Percentiles rank a stretch among this genome's conserved stretches.
These are phyloP conservation scores for Hyphodiscus hymeniophilus DNA, from an alignment of 495 filamentous ascomycete species.

Conservation along the genomic window DNA sequence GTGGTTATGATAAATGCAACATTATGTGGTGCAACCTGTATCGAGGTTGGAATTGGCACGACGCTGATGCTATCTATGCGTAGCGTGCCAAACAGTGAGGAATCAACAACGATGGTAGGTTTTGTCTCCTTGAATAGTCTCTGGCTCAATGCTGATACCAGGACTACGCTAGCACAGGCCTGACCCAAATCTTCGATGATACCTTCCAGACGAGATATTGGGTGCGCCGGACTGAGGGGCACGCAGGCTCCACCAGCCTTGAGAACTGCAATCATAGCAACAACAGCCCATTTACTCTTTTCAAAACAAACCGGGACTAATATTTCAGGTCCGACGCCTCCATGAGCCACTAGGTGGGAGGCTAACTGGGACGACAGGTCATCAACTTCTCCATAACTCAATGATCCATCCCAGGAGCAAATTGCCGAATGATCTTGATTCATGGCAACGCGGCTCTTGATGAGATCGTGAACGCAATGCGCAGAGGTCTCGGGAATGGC, in stretches of 20 bases:
- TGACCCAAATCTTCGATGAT: not conserved
- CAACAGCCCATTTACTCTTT: conserved; percentile 34
- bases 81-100: not conserved
- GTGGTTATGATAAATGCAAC: conserved; percentile 34
- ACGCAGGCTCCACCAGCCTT: conserved; percentile 39
- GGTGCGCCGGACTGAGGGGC: conserved; percentile 40
- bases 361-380: conserved; percentile 1
- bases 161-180: not conserved
- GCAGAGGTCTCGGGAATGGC: not conserved
- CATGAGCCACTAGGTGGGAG: not conserved
- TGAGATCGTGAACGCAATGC: not conserved
- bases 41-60: not conserved
- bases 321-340: not conserved
- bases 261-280: conserved; percentile 33
- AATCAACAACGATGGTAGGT: not conserved
- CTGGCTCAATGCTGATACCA: not conserved
- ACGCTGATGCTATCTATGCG: not conserved
- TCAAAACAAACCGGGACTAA: conserved; percentile 28
- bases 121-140: not conserved
- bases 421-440: conserved; percentile 4
- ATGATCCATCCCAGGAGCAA: conserved; percentile 28
- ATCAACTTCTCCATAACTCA: conserved; percentile 23
- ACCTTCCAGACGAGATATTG: not conserved
- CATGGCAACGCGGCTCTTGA: not conserved
- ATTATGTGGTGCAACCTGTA: conserved; percentile 1